Conservation (phyloP, 2,329 filamentous ascomycete species). For the Arthrobotrys pseudoclavata region DNA sequence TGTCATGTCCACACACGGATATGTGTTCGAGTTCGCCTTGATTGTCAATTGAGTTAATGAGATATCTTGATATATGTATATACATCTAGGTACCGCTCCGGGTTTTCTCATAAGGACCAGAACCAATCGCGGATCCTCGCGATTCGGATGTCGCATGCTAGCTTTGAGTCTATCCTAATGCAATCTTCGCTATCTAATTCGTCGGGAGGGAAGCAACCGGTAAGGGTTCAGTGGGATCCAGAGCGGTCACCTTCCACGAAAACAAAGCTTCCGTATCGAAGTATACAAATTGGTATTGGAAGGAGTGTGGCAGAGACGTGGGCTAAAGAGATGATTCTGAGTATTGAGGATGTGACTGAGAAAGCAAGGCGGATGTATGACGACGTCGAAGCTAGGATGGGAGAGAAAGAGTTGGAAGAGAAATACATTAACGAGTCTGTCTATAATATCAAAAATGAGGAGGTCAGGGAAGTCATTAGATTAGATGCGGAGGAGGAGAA, state of each 20-base stretch:
- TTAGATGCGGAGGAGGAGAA: slow-evolving; percentile 26
- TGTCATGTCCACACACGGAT: slow-evolving; percentile 1
- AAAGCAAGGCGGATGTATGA: slow-evolving; percentile 68
- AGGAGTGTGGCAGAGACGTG: slow-evolving; percentile 68
- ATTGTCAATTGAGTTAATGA: slow-evolving; percentile 7
- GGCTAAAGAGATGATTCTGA: slow-evolving; percentile 70
- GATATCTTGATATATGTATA: background rate
- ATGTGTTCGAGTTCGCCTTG: background rate
- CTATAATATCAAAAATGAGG: slow-evolving; percentile 39
- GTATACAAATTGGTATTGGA: slow-evolving; percentile 75
- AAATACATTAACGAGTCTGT: slow-evolving; percentile 50
- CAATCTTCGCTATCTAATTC: slow-evolving; percentile 67
- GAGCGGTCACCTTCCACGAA: slow-evolving; percentile 69
- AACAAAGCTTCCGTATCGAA: slow-evolving; percentile 69
- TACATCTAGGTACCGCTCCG: slow-evolving; percentile 70
- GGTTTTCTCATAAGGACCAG: slow-evolving; percentile 73
- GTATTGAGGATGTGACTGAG: slow-evolving; percentile 74
- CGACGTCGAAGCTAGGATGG: slow-evolving; percentile 48
- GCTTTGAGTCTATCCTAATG: slow-evolving; percentile 67
- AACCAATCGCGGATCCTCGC: slow-evolving; percentile 73
- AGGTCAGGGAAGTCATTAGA: slow-evolving; percentile 34
- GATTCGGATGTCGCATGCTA: slow-evolving; percentile 70
- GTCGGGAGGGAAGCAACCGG: slow-evolving; percentile 65
- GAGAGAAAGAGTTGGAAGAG: slow-evolving; percentile 26
- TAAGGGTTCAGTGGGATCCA: slow-evolving; percentile 76